phyloP scores from a whole-genome alignment of 2,329 filamentous ascomycete genomes.

The Colletotrichum lini region DNA sequence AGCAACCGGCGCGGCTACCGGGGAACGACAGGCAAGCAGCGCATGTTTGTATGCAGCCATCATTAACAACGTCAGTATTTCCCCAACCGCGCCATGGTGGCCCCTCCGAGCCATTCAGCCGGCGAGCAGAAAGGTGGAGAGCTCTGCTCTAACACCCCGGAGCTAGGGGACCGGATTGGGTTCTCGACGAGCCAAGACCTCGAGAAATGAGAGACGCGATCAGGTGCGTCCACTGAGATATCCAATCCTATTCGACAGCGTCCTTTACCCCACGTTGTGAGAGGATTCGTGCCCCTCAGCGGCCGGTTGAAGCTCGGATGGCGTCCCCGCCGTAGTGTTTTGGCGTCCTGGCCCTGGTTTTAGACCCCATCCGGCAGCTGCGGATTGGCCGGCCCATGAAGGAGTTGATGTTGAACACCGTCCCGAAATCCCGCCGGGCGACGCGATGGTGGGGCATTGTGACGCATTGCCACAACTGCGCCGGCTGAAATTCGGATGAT shows the following conservation, averaged over 20 bases:
- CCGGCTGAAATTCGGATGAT: conserved; percentile 27
- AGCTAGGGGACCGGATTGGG: background rate
- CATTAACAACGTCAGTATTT: conserved; percentile 11
- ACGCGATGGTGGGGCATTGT: background rate
- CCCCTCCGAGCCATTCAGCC: conserved; percentile 7
- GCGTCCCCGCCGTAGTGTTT: background rate
- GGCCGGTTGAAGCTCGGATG: conserved; percentile 28
- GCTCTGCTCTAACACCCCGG: background rate
- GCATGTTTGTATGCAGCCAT: conserved; percentile 16
- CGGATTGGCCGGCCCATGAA: conserved; percentile 28
- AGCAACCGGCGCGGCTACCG: background rate
- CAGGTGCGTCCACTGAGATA: conserved; percentile 15
- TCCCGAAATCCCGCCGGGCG: conserved; percentile 39
- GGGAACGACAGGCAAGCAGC: conserved; percentile 15
- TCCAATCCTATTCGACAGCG: conserved; percentile 10
- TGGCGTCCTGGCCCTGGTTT: conserved; percentile 10
- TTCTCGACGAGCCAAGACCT: background rate
- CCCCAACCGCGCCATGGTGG: background rate
- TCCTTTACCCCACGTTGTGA: conserved; percentile 34
- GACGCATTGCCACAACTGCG: background rate
- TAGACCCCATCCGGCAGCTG: conserved; percentile 10
- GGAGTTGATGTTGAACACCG: conserved; percentile 31
- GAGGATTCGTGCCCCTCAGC: conserved; percentile 29
- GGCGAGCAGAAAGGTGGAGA: conserved; percentile 9
- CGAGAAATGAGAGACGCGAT: conserved; percentile 6